Evolutionary conservation across 2,329 filamentous ascomycete species (phyloP).

Genomic region (Ophiostoma quercus): DNA sequence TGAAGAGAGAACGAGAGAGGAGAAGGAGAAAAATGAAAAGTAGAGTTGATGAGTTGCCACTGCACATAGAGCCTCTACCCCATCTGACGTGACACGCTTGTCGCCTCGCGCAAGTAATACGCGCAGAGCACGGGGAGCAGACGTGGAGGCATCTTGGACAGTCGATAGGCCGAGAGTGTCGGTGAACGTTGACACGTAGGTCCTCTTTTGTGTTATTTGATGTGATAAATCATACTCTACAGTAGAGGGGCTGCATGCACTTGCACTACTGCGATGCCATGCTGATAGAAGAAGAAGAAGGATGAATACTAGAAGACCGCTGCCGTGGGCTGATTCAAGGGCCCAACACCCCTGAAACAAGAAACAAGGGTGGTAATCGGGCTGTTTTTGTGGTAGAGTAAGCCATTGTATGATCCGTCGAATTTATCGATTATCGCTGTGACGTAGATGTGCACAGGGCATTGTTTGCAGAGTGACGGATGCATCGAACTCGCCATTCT

Average conservation of each 20-base stretch:
- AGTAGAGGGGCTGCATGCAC: background rate
- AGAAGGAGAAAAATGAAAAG: background rate
- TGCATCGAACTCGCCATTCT: no score
- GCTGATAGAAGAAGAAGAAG: background rate
- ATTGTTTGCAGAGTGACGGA: no score
- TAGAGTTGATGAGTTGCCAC: background rate
- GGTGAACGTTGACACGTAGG: constrained; percentile 3
- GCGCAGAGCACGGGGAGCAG: background rate
- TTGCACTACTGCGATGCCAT: background rate
- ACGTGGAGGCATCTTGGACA: background rate
- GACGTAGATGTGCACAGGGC: background rate
- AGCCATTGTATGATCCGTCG: no score
- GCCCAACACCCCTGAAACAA: constrained; percentile 29
- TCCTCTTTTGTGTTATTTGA: background rate
- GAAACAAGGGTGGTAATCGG: constrained; percentile 28
- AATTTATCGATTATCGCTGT: constrained; percentile 1
- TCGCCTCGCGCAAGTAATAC: constrained; percentile 7
- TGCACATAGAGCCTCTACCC: background rate
- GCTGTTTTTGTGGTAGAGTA: constrained; percentile 20
- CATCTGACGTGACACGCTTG: constrained; percentile 10
- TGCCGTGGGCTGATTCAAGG: constrained; percentile 4
- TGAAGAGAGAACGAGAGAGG: background rate
- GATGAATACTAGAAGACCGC: background rate
- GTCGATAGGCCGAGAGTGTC: constrained; percentile 1
- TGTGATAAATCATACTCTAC: background rate